Base-by-base conservation (phyloP, 192 early-diverging fungal genomes). In the Endogone sp. region DNA sequence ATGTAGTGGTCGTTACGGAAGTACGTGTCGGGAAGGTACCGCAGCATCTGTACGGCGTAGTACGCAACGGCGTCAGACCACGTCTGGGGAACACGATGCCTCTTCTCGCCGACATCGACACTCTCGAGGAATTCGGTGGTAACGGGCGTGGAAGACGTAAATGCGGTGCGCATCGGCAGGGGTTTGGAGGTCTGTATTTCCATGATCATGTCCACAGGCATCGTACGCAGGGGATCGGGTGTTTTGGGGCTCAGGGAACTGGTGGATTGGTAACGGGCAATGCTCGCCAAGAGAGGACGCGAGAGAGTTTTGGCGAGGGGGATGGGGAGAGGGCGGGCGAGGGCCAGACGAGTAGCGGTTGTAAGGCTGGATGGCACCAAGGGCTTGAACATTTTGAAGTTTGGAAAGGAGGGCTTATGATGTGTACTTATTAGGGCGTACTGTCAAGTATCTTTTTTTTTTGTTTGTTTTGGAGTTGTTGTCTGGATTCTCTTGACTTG, bases 1-100 rank as follows among this genome's bases (percentile, higher is more conserved):
- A 90, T 88, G 55, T 92, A 80, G 64, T 93, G 90, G 78, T 94
- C 88, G 68, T 81, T 84, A 56, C 86, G 77, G 74, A 92, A 92
- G 69, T 91, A 91, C 16, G 82, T 68, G 71, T 94, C 91, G 0
- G 86, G 83, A 2, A 88, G 86, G 28, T 83, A 72, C 27, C 90
- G 82, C 22, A 91, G 77, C 10, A 74, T 68, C 67, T 89, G 91
- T 28, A 94, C 90, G 6, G 83, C 71, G 32, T 75, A 74, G 44
- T 84, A 82, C 2, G 92, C 91, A 4, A 91, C n/a, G 69, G 79
- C 82, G 74, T 93, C 91, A 44, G 76, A 73, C 30, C 80, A 68
- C 2, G 68, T 73, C 27, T 71, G 60, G 6, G 89, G 91, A n/a
- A 83, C 75, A 31, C 88, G 81, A 73, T 93, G 91, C 65, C 82